Evolutionary conservation across 441 rosid genomes (phyloP), one percentile per base, ranked within the genome.

Genomic region (Dalechampia spathulata): DNA sequence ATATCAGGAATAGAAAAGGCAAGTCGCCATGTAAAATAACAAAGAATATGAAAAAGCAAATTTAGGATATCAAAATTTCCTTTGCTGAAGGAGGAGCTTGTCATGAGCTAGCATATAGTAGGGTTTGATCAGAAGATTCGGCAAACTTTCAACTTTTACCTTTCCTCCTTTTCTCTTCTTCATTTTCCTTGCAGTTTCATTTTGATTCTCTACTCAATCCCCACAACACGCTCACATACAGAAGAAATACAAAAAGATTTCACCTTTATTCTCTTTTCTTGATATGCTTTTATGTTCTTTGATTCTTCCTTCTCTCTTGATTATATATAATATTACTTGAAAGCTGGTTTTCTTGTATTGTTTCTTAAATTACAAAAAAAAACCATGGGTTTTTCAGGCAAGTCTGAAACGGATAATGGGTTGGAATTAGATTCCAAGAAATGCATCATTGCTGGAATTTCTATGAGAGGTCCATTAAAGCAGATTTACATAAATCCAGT

Each of bases 361-460:
- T 7, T 49, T 28, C 52, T 58, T 58, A 60, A 60, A 42, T 65
- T 46, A 47, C 9, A 69, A 28, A 49, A 30, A n/a, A n/a, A n/a
- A n/a, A n/a, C n/a, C 60, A 81, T 87, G 89, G 87, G 87, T 53
- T 52, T 72, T 63, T 63, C 82, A 27, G 73, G 72, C 46, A 75
- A 77, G 68, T 64, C 60, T 49, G 81, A 78, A 47, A 70, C 63
- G 42, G 87, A 77, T 36, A 77, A 69, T 15, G 83, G 82, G 36
- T 58, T 72, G 41, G 90, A 78, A 37, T 73, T 75, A 28, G 86
- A 81, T 12, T 71, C 69, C 43, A 75, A 76, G 19, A 72, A 63
- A 74, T 78, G 90, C 86, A 77, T 78, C 14, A 63, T 85, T 57
- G 73, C 90, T n/a, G 95, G 90, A 36, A 75, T 86, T 61, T 69